Percentiles rank a stretch among this genome's conserved stretches.
These are phyloP conservation scores for Mycena maculata DNA, from an alignment of 768 basidiomycete genomes.

Conservation along the genomic window DNA sequence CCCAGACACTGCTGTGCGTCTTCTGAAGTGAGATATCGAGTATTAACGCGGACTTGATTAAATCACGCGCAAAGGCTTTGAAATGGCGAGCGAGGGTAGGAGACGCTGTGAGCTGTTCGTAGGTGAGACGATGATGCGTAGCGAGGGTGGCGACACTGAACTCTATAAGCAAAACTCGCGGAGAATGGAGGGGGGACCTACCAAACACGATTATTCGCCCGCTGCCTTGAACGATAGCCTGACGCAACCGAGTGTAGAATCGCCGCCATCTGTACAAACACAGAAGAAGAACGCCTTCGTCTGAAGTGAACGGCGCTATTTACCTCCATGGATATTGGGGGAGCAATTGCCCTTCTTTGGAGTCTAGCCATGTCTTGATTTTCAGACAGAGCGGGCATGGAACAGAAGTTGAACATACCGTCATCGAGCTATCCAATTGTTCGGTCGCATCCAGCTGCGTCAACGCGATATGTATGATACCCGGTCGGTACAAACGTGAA, in stretches of 20 bases:
- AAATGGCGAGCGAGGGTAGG: background rate
- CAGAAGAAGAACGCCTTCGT: too few relatives aligned
- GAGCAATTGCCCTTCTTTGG: background rate
- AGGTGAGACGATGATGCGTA: background rate
- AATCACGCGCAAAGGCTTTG: slow-evolving; percentile 14
- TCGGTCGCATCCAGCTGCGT: background rate
- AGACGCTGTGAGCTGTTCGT: background rate
- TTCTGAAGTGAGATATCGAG: too few relatives aligned
- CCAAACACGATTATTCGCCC: background rate
- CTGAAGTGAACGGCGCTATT: background rate
- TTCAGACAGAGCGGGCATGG: background rate
- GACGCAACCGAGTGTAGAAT: background rate
- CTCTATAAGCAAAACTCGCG: background rate
- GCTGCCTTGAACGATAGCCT: background rate
- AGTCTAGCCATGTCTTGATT: background rate
- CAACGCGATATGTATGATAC: background rate
- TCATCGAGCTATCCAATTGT: too few relatives aligned
- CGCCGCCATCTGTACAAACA: background rate
- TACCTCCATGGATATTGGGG: slow-evolving; percentile 5
- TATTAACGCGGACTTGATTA: too few relatives aligned
- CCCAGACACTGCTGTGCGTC: too few relatives aligned
- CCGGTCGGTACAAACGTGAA: background rate
- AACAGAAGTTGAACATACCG: too few relatives aligned
- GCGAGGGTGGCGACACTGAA: background rate
- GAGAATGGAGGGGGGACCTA: background rate